A percentile compares a stretch with the other conserved stretches of the same genome.
Conservation (phyloP, 306 rosid genomes). For the Malus sylvestris region DNA sequence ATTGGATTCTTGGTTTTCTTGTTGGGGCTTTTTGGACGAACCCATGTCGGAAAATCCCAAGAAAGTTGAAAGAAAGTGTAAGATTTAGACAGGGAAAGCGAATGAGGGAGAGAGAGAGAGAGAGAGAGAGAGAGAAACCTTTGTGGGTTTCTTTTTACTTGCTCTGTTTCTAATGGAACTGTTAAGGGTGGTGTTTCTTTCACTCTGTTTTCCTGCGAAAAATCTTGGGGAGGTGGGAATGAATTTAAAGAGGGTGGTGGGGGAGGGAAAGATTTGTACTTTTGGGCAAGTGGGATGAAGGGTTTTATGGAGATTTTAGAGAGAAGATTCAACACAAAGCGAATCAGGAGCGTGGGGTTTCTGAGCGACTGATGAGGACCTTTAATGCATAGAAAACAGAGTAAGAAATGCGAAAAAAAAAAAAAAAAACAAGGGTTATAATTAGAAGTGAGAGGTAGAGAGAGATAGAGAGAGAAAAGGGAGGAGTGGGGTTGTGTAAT, state of each 20-base stretch:
- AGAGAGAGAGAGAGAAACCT: neutral
- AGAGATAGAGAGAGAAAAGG: neutral
- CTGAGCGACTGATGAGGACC: slow-evolving; percentile 7
- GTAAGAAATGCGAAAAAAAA: neutral
- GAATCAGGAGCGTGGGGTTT: neutral
- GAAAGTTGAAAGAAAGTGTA: neutral
- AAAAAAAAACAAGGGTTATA: neutral
- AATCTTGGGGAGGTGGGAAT: neutral
- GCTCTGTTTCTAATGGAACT: slow-evolving; percentile 11
- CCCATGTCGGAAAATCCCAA: slow-evolving; percentile 39
- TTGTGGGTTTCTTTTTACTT: neutral
- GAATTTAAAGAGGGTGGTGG: neutral
- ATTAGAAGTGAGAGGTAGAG: slow-evolving; percentile 10
- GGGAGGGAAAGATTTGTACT: neutral
- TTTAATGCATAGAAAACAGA: slow-evolving; percentile 8
- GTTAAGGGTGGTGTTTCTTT: slow-evolving; percentile 4
- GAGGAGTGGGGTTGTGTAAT: slow-evolving; percentile 10
- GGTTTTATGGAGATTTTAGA: neutral
- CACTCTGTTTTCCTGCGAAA: neutral
- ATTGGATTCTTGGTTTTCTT: slow-evolving; percentile 9
- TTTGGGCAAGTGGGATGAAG: neutral
- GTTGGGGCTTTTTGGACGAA: slow-evolving; percentile 34
- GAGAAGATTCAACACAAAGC: slow-evolving; percentile 10
- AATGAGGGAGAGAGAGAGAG: neutral
- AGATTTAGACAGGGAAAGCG: neutral